Conservation (phyloP, 2,329 filamentous ascomycete species). For the Madurella fahalii region DNA sequence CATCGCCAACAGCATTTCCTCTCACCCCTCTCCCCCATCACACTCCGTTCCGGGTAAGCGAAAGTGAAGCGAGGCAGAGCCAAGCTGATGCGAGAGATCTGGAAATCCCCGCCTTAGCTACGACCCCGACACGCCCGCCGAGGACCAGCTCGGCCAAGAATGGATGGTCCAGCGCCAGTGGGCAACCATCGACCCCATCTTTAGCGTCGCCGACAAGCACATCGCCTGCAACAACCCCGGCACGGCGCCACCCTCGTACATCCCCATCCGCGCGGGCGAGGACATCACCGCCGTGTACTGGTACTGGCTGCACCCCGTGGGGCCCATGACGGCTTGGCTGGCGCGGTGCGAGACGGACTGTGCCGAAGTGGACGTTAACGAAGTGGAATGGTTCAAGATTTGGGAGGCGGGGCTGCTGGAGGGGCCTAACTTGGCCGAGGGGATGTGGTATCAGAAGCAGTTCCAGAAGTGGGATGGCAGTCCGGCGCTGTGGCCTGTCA, state of each 20-base stretch:
- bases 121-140: slow-evolving; percentile 30
- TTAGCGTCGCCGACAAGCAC: slow-evolving; percentile 30
- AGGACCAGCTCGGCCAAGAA: slow-evolving; percentile 33
- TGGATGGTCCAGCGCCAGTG: slow-evolving; percentile 39
- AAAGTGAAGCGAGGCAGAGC: no score
- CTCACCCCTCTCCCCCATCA: no score
- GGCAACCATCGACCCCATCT: slow-evolving; percentile 38
- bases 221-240: slow-evolving; percentile 38
- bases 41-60: no score
- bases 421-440: slow-evolving; percentile 31
- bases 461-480: slow-evolving; percentile 38
- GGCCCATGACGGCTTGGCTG: slow-evolving; percentile 39
- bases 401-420: slow-evolving; percentile 37
- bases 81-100: no score
- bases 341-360: slow-evolving; percentile 33
- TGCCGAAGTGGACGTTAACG: slow-evolving; percentile 29
- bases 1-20: no score
- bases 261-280: slow-evolving; percentile 35
- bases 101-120: slow-evolving; percentile 27
- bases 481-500: slow-evolving; percentile 41
- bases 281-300: slow-evolving; percentile 38
- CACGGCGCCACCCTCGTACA: slow-evolving; percentile 33
- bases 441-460: slow-evolving; percentile 37
- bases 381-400: slow-evolving; percentile 40
- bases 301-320: slow-evolving; percentile 40